Evolutionary conservation across 1,139 yeast genomes (phyloP), one percentile per base, ranked within the genome.

Genomic region (Suhomyces ambrosiae): DNA sequence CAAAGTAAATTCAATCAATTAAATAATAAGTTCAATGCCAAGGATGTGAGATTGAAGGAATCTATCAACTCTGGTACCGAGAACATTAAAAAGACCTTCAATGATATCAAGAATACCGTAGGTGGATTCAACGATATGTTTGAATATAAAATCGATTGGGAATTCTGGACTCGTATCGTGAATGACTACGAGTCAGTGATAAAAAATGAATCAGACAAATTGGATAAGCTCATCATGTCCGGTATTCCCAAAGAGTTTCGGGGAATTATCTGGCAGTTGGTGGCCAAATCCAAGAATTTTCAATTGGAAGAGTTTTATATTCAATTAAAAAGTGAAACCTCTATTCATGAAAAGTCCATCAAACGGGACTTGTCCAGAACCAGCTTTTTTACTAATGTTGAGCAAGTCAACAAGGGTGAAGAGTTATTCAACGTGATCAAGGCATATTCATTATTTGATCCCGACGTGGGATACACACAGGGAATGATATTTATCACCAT

Each of bases 381-480:
- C 1, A 81, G 90, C 42, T 88, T 88, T 58, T 83, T 86, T 47
- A 74, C 86, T 15, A 76, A 76, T 45, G 79, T 80, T 23, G 73
- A 74, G 27, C 77, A 75, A 45, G 70, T 71, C 28, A 65, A 67
- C 43, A 71, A 71, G 49, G 61, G 68, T 5, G 80, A 75, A 30
- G 81, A 87, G 32, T 64, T 92, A 27, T 86, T 71, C 56, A 80
- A 81, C 44, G 82, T 92, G 23, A 78, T 92, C 47, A 86, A 86
- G 55, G 90, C 90, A 0, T 92, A 90, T 61, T 81, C 94, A 14
- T 65, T 88, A 35, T 85, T 80, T 58, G 97, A 92, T 56, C 82
- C 87, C 1, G 97, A 89, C 40, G 96, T 92, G 26, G 98, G 98
- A 0, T 92, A 92, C 56, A 92, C 97, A 1, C 97, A 92, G 60